Conservation (phyloP, 345 rosid species). For the Brassica juncea region DNA sequence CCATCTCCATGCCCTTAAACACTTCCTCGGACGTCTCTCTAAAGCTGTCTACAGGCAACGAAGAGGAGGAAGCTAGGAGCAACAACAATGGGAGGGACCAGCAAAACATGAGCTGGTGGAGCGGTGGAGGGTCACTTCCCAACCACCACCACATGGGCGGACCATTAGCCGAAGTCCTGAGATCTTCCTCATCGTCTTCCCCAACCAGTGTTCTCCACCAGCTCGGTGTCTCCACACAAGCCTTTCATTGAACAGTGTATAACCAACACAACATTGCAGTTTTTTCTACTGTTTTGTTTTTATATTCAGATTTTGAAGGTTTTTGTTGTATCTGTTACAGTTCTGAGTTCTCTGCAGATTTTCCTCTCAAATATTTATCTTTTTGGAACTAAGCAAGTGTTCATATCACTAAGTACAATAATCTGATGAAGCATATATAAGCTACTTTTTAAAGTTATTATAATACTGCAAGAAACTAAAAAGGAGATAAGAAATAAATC, state of each 20-base stretch:
- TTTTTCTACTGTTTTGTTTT: slow-evolving; percentile 23
- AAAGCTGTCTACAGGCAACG: slow-evolving; percentile 74
- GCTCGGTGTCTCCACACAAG: slow-evolving; percentile 44
- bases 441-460: slow-evolving; percentile 2
- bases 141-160: slow-evolving; percentile 66
- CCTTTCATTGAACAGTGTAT: slow-evolving; percentile 33
- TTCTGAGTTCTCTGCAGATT: slow-evolving; percentile 8
- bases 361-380: neutral
- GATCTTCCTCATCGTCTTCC: slow-evolving; percentile 66
- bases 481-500: slow-evolving; percentile 1
- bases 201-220: slow-evolving; percentile 82
- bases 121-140: slow-evolving; percentile 55
- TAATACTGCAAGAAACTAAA: slow-evolving; percentile 25
- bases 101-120: slow-evolving; percentile 57
- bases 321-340: slow-evolving; percentile 3
- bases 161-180: slow-evolving; percentile 80
- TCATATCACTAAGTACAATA: slow-evolving; percentile 12
- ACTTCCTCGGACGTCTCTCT: slow-evolving; percentile 77
- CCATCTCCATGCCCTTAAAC: slow-evolving; percentile 73
- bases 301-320: slow-evolving; percentile 8
- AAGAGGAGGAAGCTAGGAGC: slow-evolving; percentile 42
- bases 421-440: slow-evolving; percentile 1
- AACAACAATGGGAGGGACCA: slow-evolving; percentile 47
- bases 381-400: neutral
- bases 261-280: slow-evolving; percentile 12